Base-by-base conservation (phyloP, 345 rosid genomes). In the Cardamine resedifolia region DNA sequence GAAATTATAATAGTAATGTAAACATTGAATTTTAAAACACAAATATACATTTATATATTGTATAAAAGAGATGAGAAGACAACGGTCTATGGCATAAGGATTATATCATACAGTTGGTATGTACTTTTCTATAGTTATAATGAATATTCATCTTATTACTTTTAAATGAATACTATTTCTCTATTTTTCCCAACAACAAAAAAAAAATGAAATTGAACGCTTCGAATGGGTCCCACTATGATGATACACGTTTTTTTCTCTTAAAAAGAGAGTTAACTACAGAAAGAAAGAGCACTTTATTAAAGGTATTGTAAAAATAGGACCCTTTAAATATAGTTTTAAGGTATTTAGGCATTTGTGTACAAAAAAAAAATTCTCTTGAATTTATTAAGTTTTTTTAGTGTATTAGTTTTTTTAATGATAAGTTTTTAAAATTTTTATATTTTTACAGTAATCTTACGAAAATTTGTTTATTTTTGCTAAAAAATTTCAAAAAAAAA, bases 31-130 rank as follows among this genome's bases (percentile, higher is more conserved):
- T 20, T 2, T 51, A 52, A 5, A 52, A 7, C 10, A 6, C 15
- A 49, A 10, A 49, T 20, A 48, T 19, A 20, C n/a, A n/a, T n/a
- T n/a, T n/a, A n/a, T n/a, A n/a, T n/a, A n/a, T n/a, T 45, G 5
- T 4, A 10, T 49, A 12, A 0, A 45, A 10, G 6, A 16, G 12
- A 43, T 2, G 12, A 5, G 6, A 51, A 24, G 15, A 31, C 3
- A 31, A 20, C 11, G 38, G 52, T 52, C 31, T 52, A 7, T 45
- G 10, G 49, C 49, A 16, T 7, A 16, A 0, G 48, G 19, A 43
- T 18, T 18, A 31, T 20, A 53, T 26, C 61, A 67, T 26, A 68
- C 64, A 19, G 23, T 68, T 68, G 53, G 55, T 68, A 30, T 56
- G 53, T 68, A 68, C 64, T 55, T 51, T 41, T 34, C 9, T 14